Base-by-base conservation (phyloP, 176 grass and related monocot genomes). In the Oryza glumipatula region DNA sequence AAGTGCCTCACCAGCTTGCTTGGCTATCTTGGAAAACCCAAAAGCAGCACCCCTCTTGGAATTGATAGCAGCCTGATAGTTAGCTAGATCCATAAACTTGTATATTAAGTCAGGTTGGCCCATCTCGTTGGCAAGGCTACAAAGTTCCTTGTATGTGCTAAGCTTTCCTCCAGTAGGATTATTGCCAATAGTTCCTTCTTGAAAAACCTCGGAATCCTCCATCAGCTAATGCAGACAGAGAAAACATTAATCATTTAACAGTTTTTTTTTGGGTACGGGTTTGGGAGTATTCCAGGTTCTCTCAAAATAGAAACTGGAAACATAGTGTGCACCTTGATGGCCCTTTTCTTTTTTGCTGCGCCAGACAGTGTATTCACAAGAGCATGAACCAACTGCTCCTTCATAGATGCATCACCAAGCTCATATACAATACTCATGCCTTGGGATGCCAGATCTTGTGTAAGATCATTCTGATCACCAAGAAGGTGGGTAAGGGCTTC, bases 391-490 rank as follows among this genome's bases (percentile, higher is more conserved):
- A 98, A 77, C 54, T 91, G 85, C 52, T 91, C 89, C 74, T 98
- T 98, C 95, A 91, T 98, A 73, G 95, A 98, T 76, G 84, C 78
- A 82, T 98, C 93, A 69, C 95, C 95, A 87, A 98, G 93, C 79
- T 98, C 95, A 56, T 98, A 98, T 43, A 98, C 95, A 52, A 98
- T 98, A 79, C 95, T 98, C 95, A 98, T 98, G 63, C 95, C 95
- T 98, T 98, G 95, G 79, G 95, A 98, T 45, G 95, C 93, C 83
- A 98, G 89, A 91, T 98, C 95, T 89, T 98, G 95, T 54, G 92
- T 98, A 72, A 98, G 92, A 79, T 98, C 93, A 95, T 98, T 95
- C 32, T 87, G 88, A 88, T 98, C 95, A 80, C 95, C 95, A 80
- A 98, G 86, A 84, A 98, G 92, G 67, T 98, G 92, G 22, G 95